Evolutionary conservation across 345 rosid genomes (phyloP).

Genomic region (Lagerstroemia speciosa): DNA sequence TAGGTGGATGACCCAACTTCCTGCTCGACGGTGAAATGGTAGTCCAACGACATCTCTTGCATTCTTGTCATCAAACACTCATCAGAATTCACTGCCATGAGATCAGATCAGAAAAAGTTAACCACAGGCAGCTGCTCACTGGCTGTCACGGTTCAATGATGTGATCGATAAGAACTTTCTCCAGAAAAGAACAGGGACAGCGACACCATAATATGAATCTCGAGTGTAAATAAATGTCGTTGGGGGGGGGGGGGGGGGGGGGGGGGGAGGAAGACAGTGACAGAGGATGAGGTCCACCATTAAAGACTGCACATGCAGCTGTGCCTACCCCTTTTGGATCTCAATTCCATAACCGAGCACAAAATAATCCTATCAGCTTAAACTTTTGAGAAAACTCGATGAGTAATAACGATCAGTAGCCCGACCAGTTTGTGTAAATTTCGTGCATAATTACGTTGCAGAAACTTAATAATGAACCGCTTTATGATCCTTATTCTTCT

Average conservation of each 20-base stretch:
- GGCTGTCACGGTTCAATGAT: no score
- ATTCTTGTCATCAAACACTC: slow-evolving; percentile 96
- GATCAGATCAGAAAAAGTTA: neutral
- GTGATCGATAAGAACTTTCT: neutral
- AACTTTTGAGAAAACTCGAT: no score
- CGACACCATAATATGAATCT: neutral
- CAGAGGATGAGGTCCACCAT: slow-evolving; percentile 3
- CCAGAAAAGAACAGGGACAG: neutral
- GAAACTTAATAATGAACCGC: no score
- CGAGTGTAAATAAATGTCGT: neutral
- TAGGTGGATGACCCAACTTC: slow-evolving; percentile 94
- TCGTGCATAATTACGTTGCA: no score
- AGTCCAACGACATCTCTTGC: slow-evolving; percentile 97
- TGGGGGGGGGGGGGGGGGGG: neutral
- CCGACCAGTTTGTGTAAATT: no score
- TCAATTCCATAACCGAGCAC: neutral
- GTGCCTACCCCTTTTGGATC: neutral
- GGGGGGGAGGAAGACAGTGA: slow-evolving; percentile 1
- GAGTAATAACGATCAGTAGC: no score
- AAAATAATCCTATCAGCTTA: no score
- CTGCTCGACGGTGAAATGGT: slow-evolving; percentile 92
- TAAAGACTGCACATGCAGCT: slow-evolving; percentile 1
- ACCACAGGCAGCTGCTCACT: neutral
- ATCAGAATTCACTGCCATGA: slow-evolving; percentile 69
- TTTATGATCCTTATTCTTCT: no score